These are phyloP conservation scores for Suillus subalutaceus DNA, from an alignment of 768 basidiomycete genomes.

Conservation along the genomic window DNA sequence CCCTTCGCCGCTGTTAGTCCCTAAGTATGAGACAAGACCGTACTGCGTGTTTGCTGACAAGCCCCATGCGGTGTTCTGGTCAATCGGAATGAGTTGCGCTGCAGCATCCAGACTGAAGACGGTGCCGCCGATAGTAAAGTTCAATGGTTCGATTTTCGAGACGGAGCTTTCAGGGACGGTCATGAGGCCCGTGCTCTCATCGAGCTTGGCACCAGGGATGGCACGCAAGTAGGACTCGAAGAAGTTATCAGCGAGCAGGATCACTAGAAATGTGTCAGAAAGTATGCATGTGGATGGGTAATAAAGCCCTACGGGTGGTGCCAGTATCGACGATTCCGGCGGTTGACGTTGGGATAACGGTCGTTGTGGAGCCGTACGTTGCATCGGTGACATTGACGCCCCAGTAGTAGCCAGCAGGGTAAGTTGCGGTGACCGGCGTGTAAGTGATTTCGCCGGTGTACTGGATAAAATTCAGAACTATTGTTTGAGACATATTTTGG, in stretches of 20 bases:
- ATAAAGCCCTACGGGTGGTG: conserved; percentile 16
- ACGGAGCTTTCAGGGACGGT: conserved; percentile 4
- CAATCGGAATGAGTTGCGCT: conserved; percentile 9
- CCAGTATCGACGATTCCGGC: conserved; percentile 27
- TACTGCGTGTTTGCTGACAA: background rate
- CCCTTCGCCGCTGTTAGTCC: conserved; percentile 10
- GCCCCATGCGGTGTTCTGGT: conserved; percentile 12
- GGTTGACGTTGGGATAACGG: conserved; percentile 14
- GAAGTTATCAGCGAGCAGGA: conserved; percentile 19
- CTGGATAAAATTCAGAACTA: conserved; percentile 1
- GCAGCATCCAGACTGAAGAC: conserved; percentile 10
- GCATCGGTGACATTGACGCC: conserved; percentile 20
- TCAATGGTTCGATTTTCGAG: conserved; percentile 8
- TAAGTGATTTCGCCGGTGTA: conserved; percentile 23
- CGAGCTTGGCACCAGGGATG: conserved; percentile 7
- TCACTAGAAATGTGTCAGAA: conserved; percentile 4
- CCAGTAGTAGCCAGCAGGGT: conserved; percentile 23
- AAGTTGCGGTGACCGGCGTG: conserved; percentile 23
- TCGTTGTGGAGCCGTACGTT: conserved; percentile 9
- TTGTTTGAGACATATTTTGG: background rate
- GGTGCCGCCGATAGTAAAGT: conserved; percentile 11
- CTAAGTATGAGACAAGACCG: conserved; percentile 8
- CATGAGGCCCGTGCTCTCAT: conserved; percentile 2
- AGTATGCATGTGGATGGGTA: background rate
- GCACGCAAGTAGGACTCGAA: conserved; percentile 4